Percentiles rank a stretch among this genome's conserved stretches.
These are phyloP conservation scores for Fragosphaeria purpurea DNA, from an alignment of 2,329 filamentous ascomycete species.

Conservation along the genomic window DNA sequence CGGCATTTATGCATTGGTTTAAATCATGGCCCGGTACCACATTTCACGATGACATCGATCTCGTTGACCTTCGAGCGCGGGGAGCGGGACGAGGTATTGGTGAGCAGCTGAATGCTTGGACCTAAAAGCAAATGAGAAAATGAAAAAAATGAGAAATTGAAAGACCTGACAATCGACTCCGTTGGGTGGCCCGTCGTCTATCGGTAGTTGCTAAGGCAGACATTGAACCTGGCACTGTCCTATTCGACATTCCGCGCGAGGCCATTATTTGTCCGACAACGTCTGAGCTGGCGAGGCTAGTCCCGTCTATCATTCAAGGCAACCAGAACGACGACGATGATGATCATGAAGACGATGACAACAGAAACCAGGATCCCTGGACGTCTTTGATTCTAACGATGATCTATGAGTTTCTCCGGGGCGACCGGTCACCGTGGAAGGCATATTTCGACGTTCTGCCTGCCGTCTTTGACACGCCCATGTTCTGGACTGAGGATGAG, in stretches of 20 bases:
- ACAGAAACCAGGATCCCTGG: conserved; percentile 39
- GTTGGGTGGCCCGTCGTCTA: no score
- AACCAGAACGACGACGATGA: conserved; percentile 22
- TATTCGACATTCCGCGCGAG: conserved; percentile 69
- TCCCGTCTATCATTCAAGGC: conserved; percentile 40
- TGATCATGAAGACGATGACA: conserved; percentile 27
- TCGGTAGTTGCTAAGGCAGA: conserved; percentile 56
- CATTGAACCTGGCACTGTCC: conserved; percentile 62
- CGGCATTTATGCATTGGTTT: conserved; percentile 45
- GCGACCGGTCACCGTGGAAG: conserved; percentile 56
- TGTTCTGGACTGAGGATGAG: conserved; percentile 75
- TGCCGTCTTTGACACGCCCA: conserved; percentile 65
- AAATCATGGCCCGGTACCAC: conserved; percentile 38
- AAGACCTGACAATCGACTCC: no score
- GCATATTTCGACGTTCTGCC: conserved; percentile 72
- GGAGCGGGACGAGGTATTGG: conserved; percentile 47
- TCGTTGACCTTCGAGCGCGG: conserved; percentile 40
- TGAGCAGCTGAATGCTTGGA: conserved; percentile 19
- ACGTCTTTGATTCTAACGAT: conserved; percentile 61
- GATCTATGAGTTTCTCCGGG: conserved; percentile 62
- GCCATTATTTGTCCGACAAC: conserved; percentile 64
- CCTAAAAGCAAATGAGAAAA: not conserved
- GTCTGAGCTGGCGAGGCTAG: conserved; percentile 52
- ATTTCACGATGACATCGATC: conserved; percentile 42
- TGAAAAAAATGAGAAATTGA: no score